Evolutionary conservation across 495 filamentous ascomycete species (phyloP).

Genomic region (Neurospora discreta): DNA sequence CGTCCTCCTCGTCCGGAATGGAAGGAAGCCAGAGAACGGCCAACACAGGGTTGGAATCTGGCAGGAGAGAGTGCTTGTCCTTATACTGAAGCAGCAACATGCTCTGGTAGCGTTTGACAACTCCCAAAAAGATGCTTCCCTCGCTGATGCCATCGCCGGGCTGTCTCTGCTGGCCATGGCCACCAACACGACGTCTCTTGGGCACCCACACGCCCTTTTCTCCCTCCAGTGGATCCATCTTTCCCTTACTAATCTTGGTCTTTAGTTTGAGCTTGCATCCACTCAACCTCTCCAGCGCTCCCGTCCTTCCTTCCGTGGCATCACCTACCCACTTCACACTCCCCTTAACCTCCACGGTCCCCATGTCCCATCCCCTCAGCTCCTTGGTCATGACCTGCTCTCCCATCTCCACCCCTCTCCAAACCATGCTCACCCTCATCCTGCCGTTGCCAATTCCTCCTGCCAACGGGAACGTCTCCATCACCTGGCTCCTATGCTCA

Average conservation of each 20-base stretch:
- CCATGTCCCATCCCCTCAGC: constrained; percentile 55
- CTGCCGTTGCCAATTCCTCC: constrained; percentile 63
- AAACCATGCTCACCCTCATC: constrained; percentile 54
- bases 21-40: constrained; percentile 57
- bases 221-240: constrained; percentile 37
- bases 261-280: constrained; percentile 43
- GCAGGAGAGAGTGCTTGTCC: constrained; percentile 30
- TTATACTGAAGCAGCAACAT: constrained; percentile 51
- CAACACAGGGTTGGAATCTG: constrained; percentile 47
- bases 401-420: constrained; percentile 53
- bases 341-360: constrained; percentile 47
- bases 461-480: constrained; percentile 47
- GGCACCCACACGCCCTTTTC: constrained; percentile 18
- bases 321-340: constrained; percentile 14
- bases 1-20: constrained; percentile 51
- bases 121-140: constrained; percentile 41
- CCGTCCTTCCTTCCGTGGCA: constrained; percentile 4
- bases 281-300: constrained; percentile 31
- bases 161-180: neutral
- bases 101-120: constrained; percentile 50
- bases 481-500: constrained; percentile 44
- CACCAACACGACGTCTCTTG: constrained; percentile 1
- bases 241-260: constrained; percentile 40
- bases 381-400: constrained; percentile 42
- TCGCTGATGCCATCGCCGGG: constrained; percentile 21